phyloP scores from a whole-genome alignment of 2,329 filamentous ascomycete genomes.

The Colletotrichum shisoi region DNA sequence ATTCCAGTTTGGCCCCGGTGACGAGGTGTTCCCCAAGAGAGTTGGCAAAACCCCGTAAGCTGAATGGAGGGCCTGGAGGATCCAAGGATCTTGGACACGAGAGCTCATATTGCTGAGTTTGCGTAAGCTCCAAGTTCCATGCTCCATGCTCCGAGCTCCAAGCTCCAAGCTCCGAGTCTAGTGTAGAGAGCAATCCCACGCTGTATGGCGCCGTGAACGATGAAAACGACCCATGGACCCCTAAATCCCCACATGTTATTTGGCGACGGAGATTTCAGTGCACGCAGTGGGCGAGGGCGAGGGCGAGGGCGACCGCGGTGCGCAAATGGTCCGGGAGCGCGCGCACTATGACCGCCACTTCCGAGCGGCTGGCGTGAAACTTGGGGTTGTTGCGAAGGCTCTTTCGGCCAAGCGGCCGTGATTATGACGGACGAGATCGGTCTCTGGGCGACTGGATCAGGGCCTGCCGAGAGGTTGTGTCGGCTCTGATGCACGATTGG shows the following conservation, averaged over 20 bases:
- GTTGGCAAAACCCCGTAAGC: background rate
- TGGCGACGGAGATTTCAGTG: conserved; percentile 17
- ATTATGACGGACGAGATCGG: background rate
- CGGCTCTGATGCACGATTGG: conserved; percentile 4
- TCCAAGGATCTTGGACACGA: background rate
- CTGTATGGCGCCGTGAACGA: background rate
- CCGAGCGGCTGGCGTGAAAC: conserved; percentile 12
- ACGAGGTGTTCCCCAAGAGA: background rate
- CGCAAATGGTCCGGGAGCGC: conserved; percentile 10
- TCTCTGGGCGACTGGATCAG: background rate
- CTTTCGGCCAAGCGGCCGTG: conserved; percentile 4
- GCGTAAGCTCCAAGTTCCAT: background rate
- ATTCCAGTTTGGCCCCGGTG: background rate
- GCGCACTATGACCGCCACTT: conserved; percentile 18
- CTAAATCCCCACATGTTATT: conserved; percentile 11
- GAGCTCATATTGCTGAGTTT: background rate
- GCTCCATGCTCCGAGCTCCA: background rate
- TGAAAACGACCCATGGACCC: conserved; percentile 14
- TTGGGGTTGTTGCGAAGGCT: conserved; percentile 1
- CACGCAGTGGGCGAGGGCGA: conserved; percentile 3
- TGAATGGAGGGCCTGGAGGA: background rate
- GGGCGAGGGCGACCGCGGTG: conserved; percentile 4
- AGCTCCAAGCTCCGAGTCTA: background rate
- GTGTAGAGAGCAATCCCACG: no score
- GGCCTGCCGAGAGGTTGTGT: conserved; percentile 8